phyloP scores from a whole-genome alignment of 1,284 basidiomycete species.

The Pulchroboletus neoregius region DNA sequence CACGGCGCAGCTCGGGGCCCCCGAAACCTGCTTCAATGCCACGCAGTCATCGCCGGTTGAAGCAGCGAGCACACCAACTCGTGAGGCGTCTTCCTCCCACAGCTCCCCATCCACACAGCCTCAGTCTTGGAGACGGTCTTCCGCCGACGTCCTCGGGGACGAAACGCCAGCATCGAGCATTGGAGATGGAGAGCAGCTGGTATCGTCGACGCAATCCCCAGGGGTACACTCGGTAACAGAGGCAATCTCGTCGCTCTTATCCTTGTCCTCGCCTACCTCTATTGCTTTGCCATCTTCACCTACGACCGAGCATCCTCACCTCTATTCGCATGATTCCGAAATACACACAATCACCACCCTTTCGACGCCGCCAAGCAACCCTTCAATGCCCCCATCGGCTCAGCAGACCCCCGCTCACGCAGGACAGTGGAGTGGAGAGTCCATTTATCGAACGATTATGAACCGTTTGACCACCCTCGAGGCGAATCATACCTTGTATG shows the following conservation, averaged over 20 bases:
- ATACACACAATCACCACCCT: neutral
- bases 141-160: neutral
- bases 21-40: conserved; percentile 1
- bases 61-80: neutral
- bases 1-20: neutral
- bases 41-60: neutral
- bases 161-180: neutral
- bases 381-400: neutral
- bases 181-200: conserved; percentile 2
- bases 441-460: conserved; percentile 95
- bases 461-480: conserved; percentile 87
- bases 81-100: neutral
- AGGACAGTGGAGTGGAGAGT: conserved; percentile 61
- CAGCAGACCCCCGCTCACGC: conserved; percentile 12
- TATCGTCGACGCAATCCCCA: neutral
- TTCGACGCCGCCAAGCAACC: conserved; percentile 6
- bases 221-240: conserved; percentile 18
- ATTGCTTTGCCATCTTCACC: conserved; percentile 1
- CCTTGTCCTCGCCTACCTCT: conserved; percentile 8
- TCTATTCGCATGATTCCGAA: conserved; percentile 11
- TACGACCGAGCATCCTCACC: conserved; percentile 6
- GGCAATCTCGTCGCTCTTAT: conserved; percentile 22
- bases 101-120: neutral
- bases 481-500: conserved; percentile 82
- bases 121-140: neutral